Base-by-base conservation (phyloP, 805 yeast species). In the Kuraishia molischiana region DNA sequence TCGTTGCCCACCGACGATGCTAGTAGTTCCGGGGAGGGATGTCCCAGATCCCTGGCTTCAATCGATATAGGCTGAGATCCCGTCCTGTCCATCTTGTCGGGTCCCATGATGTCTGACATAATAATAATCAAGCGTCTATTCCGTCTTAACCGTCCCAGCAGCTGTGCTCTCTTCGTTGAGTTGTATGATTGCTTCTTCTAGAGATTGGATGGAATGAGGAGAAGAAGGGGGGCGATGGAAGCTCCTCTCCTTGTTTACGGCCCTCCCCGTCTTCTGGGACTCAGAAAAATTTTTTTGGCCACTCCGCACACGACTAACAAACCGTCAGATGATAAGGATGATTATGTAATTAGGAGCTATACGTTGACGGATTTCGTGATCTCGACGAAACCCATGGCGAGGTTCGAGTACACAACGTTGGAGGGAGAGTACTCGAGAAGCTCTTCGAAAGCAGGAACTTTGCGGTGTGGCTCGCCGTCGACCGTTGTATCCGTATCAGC, bases 381-480 rank as follows among this genome's bases (percentile, higher is more conserved):
- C 40, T 73, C 69, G 2, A 86, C 81, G 46, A 87, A 54, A 0
- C 96, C 96, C 35, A 74, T 72, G 13, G 66, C 76, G 41, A 60
- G 49, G 48, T 85, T 87, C 22, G 85, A 70, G 64, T 77, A 78
- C 3, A 78, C 69, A 18, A 78, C 69, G 53, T 74, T 72, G 18
- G 64, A 57, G 1, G 95, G 94, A 1, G 84, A 62, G 50, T 74
- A 85, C 44, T 74, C 72, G 28, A 80, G 49, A 30, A 86, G 52
- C 50, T 87, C 95, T 40, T 73, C 78, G 44, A 67, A 76, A 1
- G 92, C 87, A 1, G 94, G 87, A 3, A 85, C 55, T 41, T 67
- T 69, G 24, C 72, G 57, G 21, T 46, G 45, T 35, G 57, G 34
- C 35, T 20, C 38, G 1, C 68, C 74, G 35, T 61, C 67, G 14